Base-by-base conservation (phyloP, 1,284 basidiomycete species). In the Malassezia sp. region DNA sequence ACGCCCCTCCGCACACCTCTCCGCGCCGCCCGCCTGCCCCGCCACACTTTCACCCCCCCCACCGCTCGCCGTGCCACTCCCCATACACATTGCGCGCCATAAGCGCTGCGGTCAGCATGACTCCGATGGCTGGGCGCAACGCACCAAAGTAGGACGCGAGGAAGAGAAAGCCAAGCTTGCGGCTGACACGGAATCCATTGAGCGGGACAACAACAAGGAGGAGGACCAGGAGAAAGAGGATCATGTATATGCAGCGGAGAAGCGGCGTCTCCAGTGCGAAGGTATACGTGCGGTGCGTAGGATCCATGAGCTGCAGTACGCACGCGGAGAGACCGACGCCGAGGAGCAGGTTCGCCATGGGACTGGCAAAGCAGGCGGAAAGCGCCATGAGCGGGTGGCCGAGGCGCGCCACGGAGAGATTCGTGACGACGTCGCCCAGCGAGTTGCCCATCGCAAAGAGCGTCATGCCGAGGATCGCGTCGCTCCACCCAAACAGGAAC, bases 361-460 rank as follows among this genome's bases (percentile, higher is more conserved):
- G 88, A 1, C 86, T 84, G 39, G 86, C 87, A 61, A 90, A 90
- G 71, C 89, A 95, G 0, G 85, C 88, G 6, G 85, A 85, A 72
- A 91, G 87, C 17, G 68, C 67, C 68, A 71, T 68, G 27, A 62
- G 52, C 1, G 66, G 66, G 45, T 66, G 65, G 4, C 63, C 65
- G 18, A 65, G 45, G 15, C 57, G 40, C 6, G 65, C 64, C 87
- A 70, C 63, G 38, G 85, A 90, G 73, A 88, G 83, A 73, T 97
- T 96, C 27, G 91, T 90, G 2, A 97, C 90, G 15, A 96, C 78
- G 72, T 97, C 91, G 1, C 90, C 91, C 6, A 95, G 78, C 24
- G 85, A 90, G 72, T 96, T 96, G 18, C 91, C 91, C 26, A 95
- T 78, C 0, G 90, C 91, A 63, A 97, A 97, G 54, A 97, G 82